These are phyloP conservation scores for Blumeriella jaapii DNA, from an alignment of 2,329 filamentous ascomycete species.

Conservation along the genomic window DNA sequence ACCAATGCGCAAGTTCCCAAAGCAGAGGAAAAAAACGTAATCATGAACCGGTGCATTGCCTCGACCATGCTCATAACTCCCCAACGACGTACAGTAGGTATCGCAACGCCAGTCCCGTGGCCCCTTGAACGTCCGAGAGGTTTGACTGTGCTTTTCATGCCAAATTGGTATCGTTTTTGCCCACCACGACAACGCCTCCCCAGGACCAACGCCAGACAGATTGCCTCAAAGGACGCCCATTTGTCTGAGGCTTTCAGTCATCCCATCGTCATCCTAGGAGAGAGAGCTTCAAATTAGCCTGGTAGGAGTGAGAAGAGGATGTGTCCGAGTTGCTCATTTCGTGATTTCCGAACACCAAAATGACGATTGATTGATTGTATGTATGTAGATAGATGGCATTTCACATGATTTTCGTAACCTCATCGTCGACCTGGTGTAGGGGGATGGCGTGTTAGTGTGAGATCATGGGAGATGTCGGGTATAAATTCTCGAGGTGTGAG, in stretches of 20 bases:
- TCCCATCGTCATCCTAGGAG: conserved; percentile 12
- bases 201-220: too few relatives aligned
- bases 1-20: too few relatives aligned
- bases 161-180: not conserved
- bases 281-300: conserved; percentile 8
- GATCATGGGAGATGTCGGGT: conserved; percentile 27
- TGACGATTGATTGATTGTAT: conserved; percentile 11
- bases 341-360: conserved; percentile 15
- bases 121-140: not conserved
- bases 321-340: conserved; percentile 1
- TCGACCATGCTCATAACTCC: too few relatives aligned
- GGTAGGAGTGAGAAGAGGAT: not conserved
- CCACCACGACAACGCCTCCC: not conserved
- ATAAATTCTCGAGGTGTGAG: not conserved
- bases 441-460: conserved; percentile 41
- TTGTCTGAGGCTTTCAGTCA: conserved; percentile 3
- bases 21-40: too few relatives aligned
- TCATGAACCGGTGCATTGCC: too few relatives aligned
- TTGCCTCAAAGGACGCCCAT: conserved; percentile 2
- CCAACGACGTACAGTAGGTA: too few relatives aligned
- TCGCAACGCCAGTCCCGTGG: too few relatives aligned
- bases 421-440: conserved; percentile 31
- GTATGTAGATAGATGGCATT: conserved; percentile 12
- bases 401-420: conserved; percentile 30
- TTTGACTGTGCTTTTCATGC: not conserved